Conservation (phyloP, 2,329 filamentous ascomycete species). For the Calcarisporium arbuscula region DNA sequence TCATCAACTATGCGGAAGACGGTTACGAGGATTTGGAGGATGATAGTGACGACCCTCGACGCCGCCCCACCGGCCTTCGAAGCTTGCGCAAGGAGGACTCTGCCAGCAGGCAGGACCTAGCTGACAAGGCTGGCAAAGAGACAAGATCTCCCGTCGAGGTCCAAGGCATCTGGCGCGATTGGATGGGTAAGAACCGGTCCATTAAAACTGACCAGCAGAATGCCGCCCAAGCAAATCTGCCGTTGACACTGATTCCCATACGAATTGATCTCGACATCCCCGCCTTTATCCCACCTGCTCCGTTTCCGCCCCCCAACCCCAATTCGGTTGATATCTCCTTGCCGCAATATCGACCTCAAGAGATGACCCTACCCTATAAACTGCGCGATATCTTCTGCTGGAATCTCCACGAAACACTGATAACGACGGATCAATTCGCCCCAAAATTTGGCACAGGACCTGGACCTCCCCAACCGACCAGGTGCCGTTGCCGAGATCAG, state of each 20-base stretch:
- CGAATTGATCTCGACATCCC: conserved; percentile 92
- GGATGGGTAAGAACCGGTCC: conserved; percentile 71
- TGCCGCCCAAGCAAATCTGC: conserved; percentile 65
- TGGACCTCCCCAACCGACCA: conserved; percentile 76
- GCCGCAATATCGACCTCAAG: conserved; percentile 73
- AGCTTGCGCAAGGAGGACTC: conserved; percentile 74
- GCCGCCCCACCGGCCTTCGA: conserved; percentile 76
- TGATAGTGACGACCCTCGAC: conserved; percentile 68
- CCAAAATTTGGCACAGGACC: conserved; percentile 80
- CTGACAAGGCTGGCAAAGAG: conserved; percentile 80
- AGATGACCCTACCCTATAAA: conserved; percentile 76
- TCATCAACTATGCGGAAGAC: conserved; percentile 97
- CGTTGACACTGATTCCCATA: conserved; percentile 88
- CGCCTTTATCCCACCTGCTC: conserved; percentile 61
- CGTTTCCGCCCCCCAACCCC: conserved; percentile 58
- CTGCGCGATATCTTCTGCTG: conserved; percentile 94
- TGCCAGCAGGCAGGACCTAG: conserved; percentile 53
- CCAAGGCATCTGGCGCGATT: conserved; percentile 89
- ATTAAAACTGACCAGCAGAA: conserved; percentile 54
- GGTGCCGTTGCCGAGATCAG: conserved; percentile 73
- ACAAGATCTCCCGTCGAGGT: conserved; percentile 70
- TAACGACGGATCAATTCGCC: conserved; percentile 96
- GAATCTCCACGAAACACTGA: conserved; percentile 92
- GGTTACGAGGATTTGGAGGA: conserved; percentile 76
- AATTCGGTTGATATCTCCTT: conserved; percentile 62